Evolutionary conservation across 495 filamentous ascomycete genomes (phyloP), one percentile per base, ranked within the genome.

Genomic region (Achaetomiella virescens): DNA sequence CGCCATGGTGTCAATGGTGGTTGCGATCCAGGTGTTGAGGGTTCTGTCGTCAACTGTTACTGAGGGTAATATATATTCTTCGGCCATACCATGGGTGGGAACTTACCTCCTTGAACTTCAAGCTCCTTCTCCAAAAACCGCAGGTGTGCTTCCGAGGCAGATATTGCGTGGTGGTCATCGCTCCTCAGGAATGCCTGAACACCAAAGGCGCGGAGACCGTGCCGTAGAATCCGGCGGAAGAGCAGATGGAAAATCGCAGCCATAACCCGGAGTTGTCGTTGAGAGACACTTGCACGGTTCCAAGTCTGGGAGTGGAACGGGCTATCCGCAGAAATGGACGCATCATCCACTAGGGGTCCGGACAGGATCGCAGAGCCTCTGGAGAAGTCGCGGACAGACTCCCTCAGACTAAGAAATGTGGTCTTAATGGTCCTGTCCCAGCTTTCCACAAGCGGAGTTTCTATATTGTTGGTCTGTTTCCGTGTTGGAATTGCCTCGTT

Each of bases 381-480:
- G 3, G 35, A 43, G n/a, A 60, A 57, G 25, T 65, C 66, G 36
- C 66, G 64, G 47, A 50, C 67, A 14, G 54, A 53, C 7, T 68
- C 66, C 41, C 63, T 61, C 15, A 50, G 35, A 24, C 6, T 11
- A 8, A 47, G 36, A 24, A 48, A 55, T 5, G 35, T 35, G 7
- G 21, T 5, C 3, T 2, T 41, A 25, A 48, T 31, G 17, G n/a
- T 15, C n/a, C 22, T 4, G 7, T 48, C 31, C 8, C 31, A 10
- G 21, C 46, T 17, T 15, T 29, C 15, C 10, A 31, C 27, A 31
- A 31, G 27, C 9, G 27, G 27, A 9, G 4, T 8, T 24, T n/a
- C 24, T 9, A 9, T 8, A 10, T 41, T 27, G 29, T 9, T 42
- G 18, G 31, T n/a, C 29, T 4, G 3, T 25, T 35, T 44, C 22